phyloP scores from a whole-genome alignment of 116 monocot genomes.

The Trichopus zeylanicus region DNA sequence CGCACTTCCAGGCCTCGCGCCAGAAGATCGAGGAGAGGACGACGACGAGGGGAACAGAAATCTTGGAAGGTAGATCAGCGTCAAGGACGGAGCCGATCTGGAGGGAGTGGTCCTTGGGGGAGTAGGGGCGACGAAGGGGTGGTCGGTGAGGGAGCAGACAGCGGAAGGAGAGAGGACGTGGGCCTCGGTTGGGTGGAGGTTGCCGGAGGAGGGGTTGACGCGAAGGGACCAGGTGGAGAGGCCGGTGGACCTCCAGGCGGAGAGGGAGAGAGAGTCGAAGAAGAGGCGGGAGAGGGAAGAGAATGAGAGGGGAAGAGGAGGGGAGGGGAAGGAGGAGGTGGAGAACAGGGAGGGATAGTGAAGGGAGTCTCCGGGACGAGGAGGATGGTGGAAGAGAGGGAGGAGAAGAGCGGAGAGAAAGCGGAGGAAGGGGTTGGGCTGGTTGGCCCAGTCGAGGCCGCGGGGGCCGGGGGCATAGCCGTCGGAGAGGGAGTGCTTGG shows the following conservation, averaged over 20 bases:
- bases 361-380: constrained; percentile 6
- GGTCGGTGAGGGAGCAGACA: constrained; percentile 9
- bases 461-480: constrained; percentile 86
- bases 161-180: constrained; percentile 60
- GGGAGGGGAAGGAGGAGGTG: constrained; percentile 11
- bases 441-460: constrained; percentile 98
- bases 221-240: constrained; percentile 96
- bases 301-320: constrained; percentile 20
- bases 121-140: constrained; percentile 75
- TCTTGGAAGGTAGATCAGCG: constrained; percentile 6
- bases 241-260: constrained; percentile 88
- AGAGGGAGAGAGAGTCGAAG: constrained; percentile 91
- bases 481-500: constrained; percentile 75
- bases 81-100: constrained; percentile 44
- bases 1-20: constrained; percentile 99
- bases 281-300: constrained; percentile 63
- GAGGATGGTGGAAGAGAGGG: constrained; percentile 18
- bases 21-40: constrained; percentile 85
- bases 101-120: constrained; percentile 84
- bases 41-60: constrained; percentile 21
- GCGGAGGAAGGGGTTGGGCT: constrained; percentile 96
- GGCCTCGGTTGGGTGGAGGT: constrained; percentile 96
- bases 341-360: constrained; percentile 11
- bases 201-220: constrained; percentile 97
- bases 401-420: constrained; percentile 50